Conservation (phyloP, 2,329 filamentous ascomycete species). For the Sclerotinia sclerotiorum region DNA sequence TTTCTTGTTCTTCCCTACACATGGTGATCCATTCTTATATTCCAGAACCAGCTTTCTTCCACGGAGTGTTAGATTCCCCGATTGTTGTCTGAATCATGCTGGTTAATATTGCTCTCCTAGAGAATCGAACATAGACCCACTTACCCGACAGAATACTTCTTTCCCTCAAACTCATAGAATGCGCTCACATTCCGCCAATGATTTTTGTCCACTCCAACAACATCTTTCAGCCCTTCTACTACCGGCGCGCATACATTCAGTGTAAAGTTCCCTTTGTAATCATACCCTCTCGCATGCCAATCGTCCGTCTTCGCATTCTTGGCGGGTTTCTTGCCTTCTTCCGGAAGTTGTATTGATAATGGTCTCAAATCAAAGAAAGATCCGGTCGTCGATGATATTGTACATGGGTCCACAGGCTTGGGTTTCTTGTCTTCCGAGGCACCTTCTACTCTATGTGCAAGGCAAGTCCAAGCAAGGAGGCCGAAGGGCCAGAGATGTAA, state of each 20-base stretch:
- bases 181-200: conserved; percentile 75
- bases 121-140: conserved; percentile 34
- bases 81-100: conserved; percentile 26
- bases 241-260: conserved; percentile 78
- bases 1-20: conserved; percentile 51
- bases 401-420: conserved; percentile 38
- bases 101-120: conserved; percentile 12
- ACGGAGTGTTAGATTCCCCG: conserved; percentile 52
- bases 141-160: conserved; percentile 74
- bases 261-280: conserved; percentile 79
- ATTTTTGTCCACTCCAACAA: conserved; percentile 62
- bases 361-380: conserved; percentile 41
- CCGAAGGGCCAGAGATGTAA: conserved; percentile 33
- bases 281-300: conserved; percentile 68
- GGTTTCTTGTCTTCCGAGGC: conserved; percentile 35
- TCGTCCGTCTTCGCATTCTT: conserved; percentile 59
- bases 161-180: conserved; percentile 66
- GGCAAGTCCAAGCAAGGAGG: conserved; percentile 35
- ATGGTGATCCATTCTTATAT: conserved; percentile 75
- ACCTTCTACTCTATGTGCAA: conserved; percentile 32
- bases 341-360: conserved; percentile 34
- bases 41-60: conserved; percentile 76
- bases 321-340: conserved; percentile 42
- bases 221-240: conserved; percentile 62
- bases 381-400: conserved; percentile 36